Conservation (phyloP, 768 basidiomycete species). For the Tephrocybe sp. region DNA sequence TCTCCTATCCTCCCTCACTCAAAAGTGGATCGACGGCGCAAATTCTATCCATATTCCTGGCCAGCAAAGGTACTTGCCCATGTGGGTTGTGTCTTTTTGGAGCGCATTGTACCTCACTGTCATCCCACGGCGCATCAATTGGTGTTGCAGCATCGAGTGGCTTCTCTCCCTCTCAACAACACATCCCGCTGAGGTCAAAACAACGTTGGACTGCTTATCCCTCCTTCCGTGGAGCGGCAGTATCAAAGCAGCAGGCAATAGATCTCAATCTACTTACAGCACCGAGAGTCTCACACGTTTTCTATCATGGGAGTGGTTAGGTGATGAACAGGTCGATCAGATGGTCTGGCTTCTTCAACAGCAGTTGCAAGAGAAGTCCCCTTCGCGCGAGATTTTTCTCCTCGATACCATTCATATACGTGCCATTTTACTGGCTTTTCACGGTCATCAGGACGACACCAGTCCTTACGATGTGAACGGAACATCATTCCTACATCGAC, state of each 20-base stretch:
- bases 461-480: too few species aligned
- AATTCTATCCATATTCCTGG: slow-evolving; percentile 2
- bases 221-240: slow-evolving; percentile 1
- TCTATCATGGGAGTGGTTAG: slow-evolving; percentile 16
- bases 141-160: not conserved
- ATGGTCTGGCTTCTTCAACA: too few species aligned
- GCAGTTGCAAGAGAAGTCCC: too few species aligned
- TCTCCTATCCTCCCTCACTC: not conserved
- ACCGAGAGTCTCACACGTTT: slow-evolving; percentile 7
- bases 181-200: not conserved
- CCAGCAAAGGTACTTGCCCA: not conserved
- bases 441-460: too few species aligned
- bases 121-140: not conserved
- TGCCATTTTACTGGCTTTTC: too few species aligned
- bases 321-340: slow-evolving; percentile 14
- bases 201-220: slow-evolving; percentile 1
- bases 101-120: not conserved
- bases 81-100: slow-evolving; percentile 1
- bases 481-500: too few species aligned
- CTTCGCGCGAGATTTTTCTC: too few species aligned
- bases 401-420: too few species aligned
- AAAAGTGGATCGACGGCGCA: not conserved
- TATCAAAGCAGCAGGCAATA: not conserved
- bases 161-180: not conserved
- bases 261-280: not conserved